Conservation (phyloP, 345 rosid genomes). For the Boechera retrofracta region DNA sequence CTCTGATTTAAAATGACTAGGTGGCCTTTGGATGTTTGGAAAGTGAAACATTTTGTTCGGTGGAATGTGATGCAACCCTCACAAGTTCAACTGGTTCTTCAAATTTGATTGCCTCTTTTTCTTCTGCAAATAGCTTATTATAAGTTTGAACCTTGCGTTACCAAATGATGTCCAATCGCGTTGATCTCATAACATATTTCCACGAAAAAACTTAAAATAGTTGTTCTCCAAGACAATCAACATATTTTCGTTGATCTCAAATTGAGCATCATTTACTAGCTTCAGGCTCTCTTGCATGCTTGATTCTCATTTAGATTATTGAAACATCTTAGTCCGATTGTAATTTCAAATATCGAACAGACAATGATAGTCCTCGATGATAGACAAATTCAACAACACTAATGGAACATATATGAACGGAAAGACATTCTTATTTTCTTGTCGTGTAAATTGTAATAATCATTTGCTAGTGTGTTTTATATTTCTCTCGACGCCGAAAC, state of each 20-base stretch:
- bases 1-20: background rate
- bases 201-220: no score
- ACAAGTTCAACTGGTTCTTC: background rate
- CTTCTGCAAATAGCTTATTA: background rate
- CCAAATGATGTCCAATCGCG: background rate
- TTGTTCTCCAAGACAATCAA: no score
- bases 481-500: background rate
- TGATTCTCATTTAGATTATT: no score
- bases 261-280: no score
- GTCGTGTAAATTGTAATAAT: background rate
- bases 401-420: background rate
- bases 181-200: no score
- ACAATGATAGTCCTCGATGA: background rate
- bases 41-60: background rate
- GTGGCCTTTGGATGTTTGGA: background rate
- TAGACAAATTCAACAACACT: background rate
- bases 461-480: background rate
- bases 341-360: constrained; percentile 1
- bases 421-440: background rate
- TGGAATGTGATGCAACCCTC: background rate
- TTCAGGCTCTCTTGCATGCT: no score
- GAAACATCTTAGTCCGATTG: no score
- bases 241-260: no score
- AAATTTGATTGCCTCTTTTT: background rate
- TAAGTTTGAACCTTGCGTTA: background rate